Evolutionary conservation across 352 stramenopile species (phyloP), one percentile per base, ranked within the genome.

Genomic region (Achlya hypogyna): DNA sequence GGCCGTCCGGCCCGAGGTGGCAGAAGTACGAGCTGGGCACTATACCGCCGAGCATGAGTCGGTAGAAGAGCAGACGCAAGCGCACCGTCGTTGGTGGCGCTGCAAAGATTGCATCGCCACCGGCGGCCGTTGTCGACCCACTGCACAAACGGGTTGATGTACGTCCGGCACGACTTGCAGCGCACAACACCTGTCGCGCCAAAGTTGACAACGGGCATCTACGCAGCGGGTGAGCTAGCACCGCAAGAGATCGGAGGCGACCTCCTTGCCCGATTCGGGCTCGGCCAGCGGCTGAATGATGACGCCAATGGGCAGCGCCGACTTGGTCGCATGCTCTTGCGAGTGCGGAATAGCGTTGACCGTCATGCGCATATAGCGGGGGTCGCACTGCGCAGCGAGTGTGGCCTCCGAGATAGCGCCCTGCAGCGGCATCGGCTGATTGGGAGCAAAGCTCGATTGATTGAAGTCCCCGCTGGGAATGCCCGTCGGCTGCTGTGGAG

Each of bases 1-100:
- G 84, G 42, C 97, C 95, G 65, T 96, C 89, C 38, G 93, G 84
- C 59, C 98, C 96, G 53, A 99, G 78, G 72, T 98, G 96, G 74
- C 93, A 98, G 75, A 99, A 99, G 79, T 99, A 99, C 9, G 93
- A 93, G 56, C 91, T 91, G 14, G 96, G 85, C 34, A 97, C 93
- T 51, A 68, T 14, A 62, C 5, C n/a, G n/a, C n/a, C 4, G n/a
- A 22, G 5, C 10, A 23, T 42, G 32, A 53, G 22, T 18, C 16
- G 2, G 2, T 67, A n/a, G 25, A 64, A 52, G 35, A 1, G 5
- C 1, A 4, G 25, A 8, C 1, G 45, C 16, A 29, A 22, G 40
- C n/a, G 42, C 59, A 67, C 60, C 43, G 54, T 95, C 81, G 59
- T 95, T 96, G 16, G 84, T 82, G n/a, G 92, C 77, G 32, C 86